Conservation (phyloP, 371 early-diverging fungal species). For the Mucor irregularis region DNA sequence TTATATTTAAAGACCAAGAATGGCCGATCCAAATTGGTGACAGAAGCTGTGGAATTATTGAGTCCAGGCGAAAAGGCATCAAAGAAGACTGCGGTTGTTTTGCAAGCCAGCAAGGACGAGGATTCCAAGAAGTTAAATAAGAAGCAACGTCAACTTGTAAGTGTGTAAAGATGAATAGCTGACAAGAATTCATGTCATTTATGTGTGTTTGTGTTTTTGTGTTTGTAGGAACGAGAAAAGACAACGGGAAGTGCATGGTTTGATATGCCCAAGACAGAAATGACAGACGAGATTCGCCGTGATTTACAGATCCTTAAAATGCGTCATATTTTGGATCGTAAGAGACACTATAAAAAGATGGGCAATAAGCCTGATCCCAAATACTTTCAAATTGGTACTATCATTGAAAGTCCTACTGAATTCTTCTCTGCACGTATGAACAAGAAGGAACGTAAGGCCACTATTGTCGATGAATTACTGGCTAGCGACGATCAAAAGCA, state of each 20-base stretch:
- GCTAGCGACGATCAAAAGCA: constrained; percentile 68
- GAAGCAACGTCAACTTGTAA: constrained; percentile 44
- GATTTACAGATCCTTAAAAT: constrained; percentile 86
- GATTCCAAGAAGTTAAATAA: constrained; percentile 14
- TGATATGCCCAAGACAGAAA: constrained; percentile 82
- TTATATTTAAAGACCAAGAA: constrained; percentile 31
- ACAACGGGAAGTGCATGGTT: constrained; percentile 88
- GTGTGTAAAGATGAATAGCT: neutral
- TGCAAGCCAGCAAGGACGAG: constrained; percentile 23
- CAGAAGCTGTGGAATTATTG: constrained; percentile 24
- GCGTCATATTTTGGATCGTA: constrained; percentile 90
- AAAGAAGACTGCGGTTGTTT: constrained; percentile 20
- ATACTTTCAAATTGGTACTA: constrained; percentile 92
- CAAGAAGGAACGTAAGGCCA: constrained; percentile 81
- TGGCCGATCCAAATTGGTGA: constrained; percentile 17
- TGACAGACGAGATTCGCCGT: constrained; percentile 87
- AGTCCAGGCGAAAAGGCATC: constrained; percentile 8
- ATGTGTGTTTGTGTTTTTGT: too few species aligned
- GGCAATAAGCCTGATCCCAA: constrained; percentile 74
- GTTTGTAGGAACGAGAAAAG: constrained; percentile 58
- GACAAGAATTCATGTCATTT: too few species aligned
- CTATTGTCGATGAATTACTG: constrained; percentile 88
- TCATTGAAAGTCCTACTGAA: constrained; percentile 89
- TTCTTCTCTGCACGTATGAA: constrained; percentile 84
- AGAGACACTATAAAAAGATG: constrained; percentile 88